phyloP scores from a whole-genome alignment of 23 red algal genomes.

The Gracilaria domingensis region DNA sequence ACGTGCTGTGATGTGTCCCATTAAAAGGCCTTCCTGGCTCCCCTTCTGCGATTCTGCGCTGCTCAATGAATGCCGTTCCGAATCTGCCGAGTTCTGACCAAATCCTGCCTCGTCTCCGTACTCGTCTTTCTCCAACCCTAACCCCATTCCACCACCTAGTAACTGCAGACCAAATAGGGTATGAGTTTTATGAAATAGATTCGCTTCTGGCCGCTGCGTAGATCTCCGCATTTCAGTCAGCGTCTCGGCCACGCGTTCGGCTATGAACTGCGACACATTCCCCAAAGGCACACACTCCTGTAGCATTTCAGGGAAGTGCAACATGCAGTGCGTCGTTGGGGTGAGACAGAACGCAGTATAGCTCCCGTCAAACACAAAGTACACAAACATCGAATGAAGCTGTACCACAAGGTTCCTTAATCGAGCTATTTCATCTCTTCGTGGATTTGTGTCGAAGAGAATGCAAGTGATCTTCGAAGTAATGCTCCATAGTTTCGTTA shows the following conservation, averaged over 20 bases:
- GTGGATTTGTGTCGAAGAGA: neutral
- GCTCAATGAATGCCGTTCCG: too few species aligned
- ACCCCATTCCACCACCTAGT: neutral
- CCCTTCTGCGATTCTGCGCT: too few species aligned
- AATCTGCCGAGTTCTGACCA: neutral
- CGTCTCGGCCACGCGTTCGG: neutral
- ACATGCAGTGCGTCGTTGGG: neutral
- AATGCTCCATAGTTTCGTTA: neutral
- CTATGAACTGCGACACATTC: slow-evolving; percentile 23
- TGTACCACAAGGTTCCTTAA: neutral
- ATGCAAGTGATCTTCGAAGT: slow-evolving; percentile 28
- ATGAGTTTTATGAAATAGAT: slow-evolving; percentile 26
- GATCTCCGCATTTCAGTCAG: neutral
- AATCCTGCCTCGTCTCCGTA: neutral
- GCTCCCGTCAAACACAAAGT: neutral
- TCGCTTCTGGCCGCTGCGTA: slow-evolving; percentile 12
- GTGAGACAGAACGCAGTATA: slow-evolving; percentile 3
- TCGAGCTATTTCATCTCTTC: neutral
- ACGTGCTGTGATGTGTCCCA: too few species aligned
- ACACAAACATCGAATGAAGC: neutral
- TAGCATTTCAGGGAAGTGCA: slow-evolving; percentile 26
- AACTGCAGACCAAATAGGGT: slow-evolving; percentile 8
- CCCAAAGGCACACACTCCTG: neutral
- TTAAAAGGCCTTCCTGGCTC: too few species aligned
- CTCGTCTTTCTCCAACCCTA: too few species aligned